phyloP scores from a whole-genome alignment of 768 basidiomycete genomes.

The Kwoniella shandongensis region DNA sequence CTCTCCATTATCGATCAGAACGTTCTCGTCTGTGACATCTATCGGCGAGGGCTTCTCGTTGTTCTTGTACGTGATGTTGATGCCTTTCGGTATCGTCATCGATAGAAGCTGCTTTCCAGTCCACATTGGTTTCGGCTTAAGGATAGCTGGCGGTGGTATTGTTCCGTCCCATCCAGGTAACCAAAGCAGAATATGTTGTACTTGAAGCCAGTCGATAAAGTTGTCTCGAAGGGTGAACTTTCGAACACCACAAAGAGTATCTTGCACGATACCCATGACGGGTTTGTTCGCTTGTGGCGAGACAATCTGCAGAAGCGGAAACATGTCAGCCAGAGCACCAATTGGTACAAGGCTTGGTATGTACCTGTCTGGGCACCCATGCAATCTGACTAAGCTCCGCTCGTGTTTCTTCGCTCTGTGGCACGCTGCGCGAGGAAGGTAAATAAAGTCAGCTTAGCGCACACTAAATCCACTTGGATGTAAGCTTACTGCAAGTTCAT shows the following conservation, averaged over 20 bases:
- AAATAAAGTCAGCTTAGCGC: neutral
- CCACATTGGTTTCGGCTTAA: conserved; percentile 97
- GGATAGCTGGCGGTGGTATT: conserved; percentile 86
- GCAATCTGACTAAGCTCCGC: conserved; percentile 98
- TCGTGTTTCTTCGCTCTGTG: conserved; percentile 96
- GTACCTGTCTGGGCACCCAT: conserved; percentile 94
- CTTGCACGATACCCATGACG: conserved; percentile 99
- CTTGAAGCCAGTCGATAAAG: conserved; percentile 91
- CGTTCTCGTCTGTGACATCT: conserved; percentile 87
- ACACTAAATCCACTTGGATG: neutral
- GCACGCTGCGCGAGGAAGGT: conserved; percentile 64
- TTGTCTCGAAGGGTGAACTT: conserved; percentile 95
- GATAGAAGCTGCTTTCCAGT: conserved; percentile 95
- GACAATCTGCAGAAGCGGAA: conserved; percentile 68
- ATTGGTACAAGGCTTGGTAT: conserved; percentile 15
- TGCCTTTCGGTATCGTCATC: conserved; percentile 87
- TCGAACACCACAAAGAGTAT: conserved; percentile 94
- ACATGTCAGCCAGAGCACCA: conserved; percentile 16
- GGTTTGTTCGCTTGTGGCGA: conserved; percentile 99
- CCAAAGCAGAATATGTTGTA: conserved; percentile 98
- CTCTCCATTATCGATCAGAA: conserved; percentile 95
- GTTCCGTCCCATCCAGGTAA: conserved; percentile 95
- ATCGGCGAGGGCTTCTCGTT: conserved; percentile 74
- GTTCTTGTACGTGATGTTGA: conserved; percentile 63
- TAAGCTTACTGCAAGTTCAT: conserved; percentile 94